Base-by-base conservation (phyloP, 306 rosid species). In the Psophocarpus tetragonolobus region DNA sequence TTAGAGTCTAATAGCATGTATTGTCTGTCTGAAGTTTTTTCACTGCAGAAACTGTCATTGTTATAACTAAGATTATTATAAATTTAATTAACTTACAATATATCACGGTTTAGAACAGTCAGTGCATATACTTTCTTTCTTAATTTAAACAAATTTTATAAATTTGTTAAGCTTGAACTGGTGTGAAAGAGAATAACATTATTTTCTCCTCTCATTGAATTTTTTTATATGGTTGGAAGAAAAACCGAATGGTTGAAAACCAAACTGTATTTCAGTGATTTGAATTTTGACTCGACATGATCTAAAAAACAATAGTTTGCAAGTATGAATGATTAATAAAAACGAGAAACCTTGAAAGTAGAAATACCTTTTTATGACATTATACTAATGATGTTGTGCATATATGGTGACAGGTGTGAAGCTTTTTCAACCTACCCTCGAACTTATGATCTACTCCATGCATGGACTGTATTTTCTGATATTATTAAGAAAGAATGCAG, bases 341-440 rank as follows among this genome's bases (percentile, higher is more conserved):
- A 24, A 26, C 14, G 23, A 21, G 73, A 44, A 30, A 60, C 29
- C 12, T 42, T 45, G 20, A 10, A 11, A 10, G 24, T 13, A 13
- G 4, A 14, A 42, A 23, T 24, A 12, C 2, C 14, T 41, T 23
- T 66, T 41, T 41, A 26, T 14, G 9, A 45, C 17, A 42, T 47
- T 32, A 9, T 10, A 47, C 3, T 47, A 26, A 70, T 51, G 45
- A 48, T 70, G 45, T 11, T 70, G 45, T n/a, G 18, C 30, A 8
- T 50, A 8, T 27, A 29, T 29, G 11, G 57, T 39, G 71, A 75
- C 87, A 88, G 87, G 92, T 92, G 93, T 29, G 97, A 92, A 80
- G 84, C 93, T 53, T 90, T 87, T 72, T 92, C 96, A 41, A 92
- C 92, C 23, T 88, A 92, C 76, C 97, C 97, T 60, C 90, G 97